Evolutionary conservation across 441 rosid species (phyloP).

Genomic region (Arabidopsis lyrata): DNA sequence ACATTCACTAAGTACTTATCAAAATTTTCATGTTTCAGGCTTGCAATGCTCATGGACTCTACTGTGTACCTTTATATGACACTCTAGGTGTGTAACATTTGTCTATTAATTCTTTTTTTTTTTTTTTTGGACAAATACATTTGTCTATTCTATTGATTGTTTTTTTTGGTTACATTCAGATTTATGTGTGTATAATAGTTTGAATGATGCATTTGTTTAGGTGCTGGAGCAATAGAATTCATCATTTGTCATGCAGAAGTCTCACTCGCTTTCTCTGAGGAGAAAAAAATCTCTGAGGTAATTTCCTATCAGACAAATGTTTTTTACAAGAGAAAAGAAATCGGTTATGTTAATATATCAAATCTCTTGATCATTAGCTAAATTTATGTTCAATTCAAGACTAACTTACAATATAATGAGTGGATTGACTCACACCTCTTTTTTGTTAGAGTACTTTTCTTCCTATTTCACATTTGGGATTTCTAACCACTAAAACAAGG

Average conservation of each 20-base stretch:
- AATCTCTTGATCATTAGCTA: background rate
- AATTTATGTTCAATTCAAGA: background rate
- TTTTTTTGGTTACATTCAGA: background rate
- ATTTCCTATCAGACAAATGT: background rate
- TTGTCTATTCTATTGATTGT: background rate
- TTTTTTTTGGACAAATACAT: background rate
- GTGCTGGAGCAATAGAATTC: constrained; percentile 92
- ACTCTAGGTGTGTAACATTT: constrained; percentile 71
- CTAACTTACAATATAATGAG: background rate
- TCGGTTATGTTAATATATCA: background rate
- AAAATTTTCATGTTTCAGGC: constrained; percentile 60
- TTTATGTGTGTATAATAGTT: constrained; percentile 6
- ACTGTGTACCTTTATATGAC: constrained; percentile 94
- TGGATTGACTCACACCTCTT: background rate
- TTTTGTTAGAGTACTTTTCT: background rate
- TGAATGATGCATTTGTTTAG: constrained; percentile 45
- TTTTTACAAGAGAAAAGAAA: background rate
- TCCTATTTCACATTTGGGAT: background rate
- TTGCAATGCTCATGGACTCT: constrained; percentile 96
- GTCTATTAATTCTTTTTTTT: background rate
- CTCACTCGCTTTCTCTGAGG: constrained; percentile 87
- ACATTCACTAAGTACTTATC: background rate
- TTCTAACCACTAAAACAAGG: background rate
- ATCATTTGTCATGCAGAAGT: constrained; percentile 91
- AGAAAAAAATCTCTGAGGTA: constrained; percentile 89